phyloP scores from a whole-genome alignment of 306 rosid species.

The Ormosia emarginata region DNA sequence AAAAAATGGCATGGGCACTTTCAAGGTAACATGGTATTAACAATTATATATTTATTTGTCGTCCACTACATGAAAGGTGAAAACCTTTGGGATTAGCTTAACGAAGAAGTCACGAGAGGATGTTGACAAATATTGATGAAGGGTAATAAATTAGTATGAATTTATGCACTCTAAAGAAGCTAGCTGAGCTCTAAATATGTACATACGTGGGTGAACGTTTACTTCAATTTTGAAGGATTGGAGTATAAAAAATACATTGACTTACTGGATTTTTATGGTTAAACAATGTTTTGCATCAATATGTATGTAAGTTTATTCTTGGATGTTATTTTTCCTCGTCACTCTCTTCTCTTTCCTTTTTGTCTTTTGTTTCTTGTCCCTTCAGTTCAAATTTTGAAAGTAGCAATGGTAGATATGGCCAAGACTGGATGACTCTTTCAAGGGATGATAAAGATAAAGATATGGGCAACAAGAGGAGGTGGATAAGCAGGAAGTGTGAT shows the following conservation, averaged over 20 bases:
- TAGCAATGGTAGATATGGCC: not conserved
- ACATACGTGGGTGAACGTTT: not conserved
- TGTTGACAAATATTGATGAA: conserved; percentile 1
- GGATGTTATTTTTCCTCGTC: not conserved
- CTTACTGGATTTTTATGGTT: not conserved
- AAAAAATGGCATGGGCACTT: not conserved
- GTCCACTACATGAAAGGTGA: not conserved
- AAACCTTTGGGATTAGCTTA: not conserved
- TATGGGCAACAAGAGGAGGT: conserved; percentile 16
- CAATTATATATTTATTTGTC: not conserved
- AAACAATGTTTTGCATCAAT: not conserved
- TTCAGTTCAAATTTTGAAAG: not conserved
- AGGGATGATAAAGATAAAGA: not conserved
- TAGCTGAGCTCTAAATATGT: not conserved
- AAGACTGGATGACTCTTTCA: not conserved
- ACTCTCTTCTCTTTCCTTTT: not conserved
- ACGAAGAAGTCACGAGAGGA: not conserved
- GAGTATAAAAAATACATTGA: not conserved
- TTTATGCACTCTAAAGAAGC: not conserved
- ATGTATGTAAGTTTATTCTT: not conserved
- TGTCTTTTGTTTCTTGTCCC: not conserved
- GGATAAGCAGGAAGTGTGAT: conserved; percentile 14
- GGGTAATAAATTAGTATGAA: not conserved
- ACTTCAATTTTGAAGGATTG: not conserved
- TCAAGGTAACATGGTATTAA: not conserved